Evolutionary conservation across 1,284 basidiomycete genomes (phyloP), one percentile per base, ranked within the genome.

Genomic region (Tylopilus sp.): DNA sequence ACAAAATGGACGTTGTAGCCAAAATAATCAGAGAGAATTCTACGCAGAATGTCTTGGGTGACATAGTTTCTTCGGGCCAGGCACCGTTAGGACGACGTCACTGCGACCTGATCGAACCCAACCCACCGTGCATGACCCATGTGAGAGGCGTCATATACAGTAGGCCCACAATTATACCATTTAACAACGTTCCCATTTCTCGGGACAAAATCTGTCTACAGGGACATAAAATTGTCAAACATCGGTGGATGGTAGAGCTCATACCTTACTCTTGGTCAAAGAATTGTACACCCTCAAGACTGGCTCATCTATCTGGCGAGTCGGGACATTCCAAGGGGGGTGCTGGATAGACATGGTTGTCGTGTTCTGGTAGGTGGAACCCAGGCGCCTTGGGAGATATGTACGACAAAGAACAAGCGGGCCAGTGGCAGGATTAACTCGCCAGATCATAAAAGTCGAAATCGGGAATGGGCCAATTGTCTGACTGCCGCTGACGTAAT

Each of bases 141-240:
- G 69, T 99, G 97, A 39, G 92, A 90, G 12, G 93, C 84, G 76
- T 99, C 97, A 68, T 99, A 99, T 7, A 99, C 97, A 1, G 97
- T 99, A n/a, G 97, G 97, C 7, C 97, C 95, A 64, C 95, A 97
- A 67, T 96, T 97, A 70, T 98, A 98, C 97, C 97, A 99, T 63
- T 97, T 97, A 16, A 99, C 87, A 60, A 84, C 84, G n/a, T 83
- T 82, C 0, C 89, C 91, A 55, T 86, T 77, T 51, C 73, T 80
- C 9, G 96, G 86, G 12, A 92, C 71, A 58, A 99, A 98, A 52
- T 88, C 87, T 53, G 82, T 90, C 54, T 58, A 16, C 8, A 29
- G 7, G 18, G 21, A 33, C 13, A 39, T 55, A 34, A 55, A 48
- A 25, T 23, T 9, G 23, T 46, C 28, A 12, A 31, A 35, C n/a